phyloP scores from a whole-genome alignment of 108 stramenopile genomes.

The Tribonema minus region DNA sequence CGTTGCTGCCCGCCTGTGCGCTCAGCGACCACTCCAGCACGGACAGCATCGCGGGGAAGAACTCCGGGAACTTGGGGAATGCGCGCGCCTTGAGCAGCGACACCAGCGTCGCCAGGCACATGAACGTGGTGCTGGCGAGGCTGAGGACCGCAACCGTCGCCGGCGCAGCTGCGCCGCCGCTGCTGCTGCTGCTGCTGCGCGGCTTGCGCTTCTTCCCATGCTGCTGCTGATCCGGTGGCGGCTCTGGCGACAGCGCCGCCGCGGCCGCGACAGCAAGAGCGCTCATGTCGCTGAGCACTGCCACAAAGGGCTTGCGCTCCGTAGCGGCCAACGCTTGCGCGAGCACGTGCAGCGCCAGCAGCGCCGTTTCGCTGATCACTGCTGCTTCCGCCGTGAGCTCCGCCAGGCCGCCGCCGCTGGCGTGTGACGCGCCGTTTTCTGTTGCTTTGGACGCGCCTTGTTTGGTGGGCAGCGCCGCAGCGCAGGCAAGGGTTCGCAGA shows the following conservation, averaged over 20 bases:
- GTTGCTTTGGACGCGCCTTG: too few species aligned
- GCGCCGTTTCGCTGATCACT: conserved; percentile 29
- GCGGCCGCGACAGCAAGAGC: background rate
- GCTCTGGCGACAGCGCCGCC: too few species aligned
- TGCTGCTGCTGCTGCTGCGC: background rate
- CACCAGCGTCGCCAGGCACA: conserved; percentile 21
- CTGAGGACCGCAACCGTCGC: background rate
- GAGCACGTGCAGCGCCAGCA: conserved; percentile 26
- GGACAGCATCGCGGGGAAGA: conserved; percentile 33
- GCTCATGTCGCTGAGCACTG: background rate
- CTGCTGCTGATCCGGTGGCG: background rate
- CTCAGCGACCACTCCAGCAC: conserved; percentile 6
- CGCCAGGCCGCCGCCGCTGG: background rate
- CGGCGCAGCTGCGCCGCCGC: background rate
- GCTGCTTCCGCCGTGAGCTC: background rate
- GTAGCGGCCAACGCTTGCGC: too few species aligned
- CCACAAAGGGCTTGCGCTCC: too few species aligned
- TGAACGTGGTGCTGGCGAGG: conserved; percentile 23
- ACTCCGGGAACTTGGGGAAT: conserved; percentile 23
- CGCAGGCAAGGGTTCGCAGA: too few species aligned
- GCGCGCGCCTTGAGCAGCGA: conserved; percentile 13
- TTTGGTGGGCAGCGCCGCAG: too few species aligned
- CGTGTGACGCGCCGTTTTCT: too few species aligned
- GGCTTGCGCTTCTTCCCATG: background rate
- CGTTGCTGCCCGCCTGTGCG: background rate